phyloP scores from a whole-genome alignment of 2,329 filamentous ascomycete species.

The Fusarium compactum region DNA sequence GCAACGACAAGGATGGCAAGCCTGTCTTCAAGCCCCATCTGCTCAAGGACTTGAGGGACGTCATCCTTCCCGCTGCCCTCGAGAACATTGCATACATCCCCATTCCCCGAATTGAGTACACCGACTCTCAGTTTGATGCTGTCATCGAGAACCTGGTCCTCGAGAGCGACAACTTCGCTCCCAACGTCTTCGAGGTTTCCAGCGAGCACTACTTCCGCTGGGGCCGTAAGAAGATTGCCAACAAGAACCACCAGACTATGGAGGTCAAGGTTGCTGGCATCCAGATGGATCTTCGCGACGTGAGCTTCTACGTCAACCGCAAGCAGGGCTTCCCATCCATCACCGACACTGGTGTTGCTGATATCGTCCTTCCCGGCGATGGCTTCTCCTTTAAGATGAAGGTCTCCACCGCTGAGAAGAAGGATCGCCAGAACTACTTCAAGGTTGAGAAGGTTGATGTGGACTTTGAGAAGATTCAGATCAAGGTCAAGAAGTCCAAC shows the following conservation, averaged over 20 bases:
- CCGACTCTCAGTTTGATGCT: slow-evolving; percentile 84
- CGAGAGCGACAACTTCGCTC: slow-evolving; percentile 96
- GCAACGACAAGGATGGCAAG: slow-evolving; percentile 86
- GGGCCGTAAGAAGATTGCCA: slow-evolving; percentile 88
- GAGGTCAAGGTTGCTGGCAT: slow-evolving; percentile 90
- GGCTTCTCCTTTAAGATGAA: slow-evolving; percentile 94
- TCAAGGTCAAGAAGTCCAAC: slow-evolving; percentile 94
- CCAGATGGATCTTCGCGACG: slow-evolving; percentile 91
- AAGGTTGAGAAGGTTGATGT: slow-evolving; percentile 92
- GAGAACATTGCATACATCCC: slow-evolving; percentile 91
- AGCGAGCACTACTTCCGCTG: slow-evolving; percentile 96
- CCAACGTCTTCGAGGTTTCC: slow-evolving; percentile 88
- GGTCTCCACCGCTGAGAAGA: slow-evolving; percentile 81
- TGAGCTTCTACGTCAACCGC: slow-evolving; percentile 94
- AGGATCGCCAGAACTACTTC: slow-evolving; percentile 86
- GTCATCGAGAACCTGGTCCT: slow-evolving; percentile 95
- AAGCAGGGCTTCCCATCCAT: slow-evolving; percentile 93
- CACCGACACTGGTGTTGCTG: slow-evolving; percentile 87
- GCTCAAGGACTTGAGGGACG: slow-evolving; percentile 86
- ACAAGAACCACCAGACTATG: slow-evolving; percentile 82
- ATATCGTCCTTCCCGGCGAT: slow-evolving; percentile 86
- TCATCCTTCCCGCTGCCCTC: slow-evolving; percentile 86
- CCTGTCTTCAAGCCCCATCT: slow-evolving; percentile 92
- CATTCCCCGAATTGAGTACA: slow-evolving; percentile 93
- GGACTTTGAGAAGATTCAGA: slow-evolving; percentile 81